Percentiles rank a stretch among this genome's conserved stretches.
Evolutionary conservation across 2,329 filamentous ascomycete species (phyloP).

Genomic region (Ophiostoma quercus): DNA sequence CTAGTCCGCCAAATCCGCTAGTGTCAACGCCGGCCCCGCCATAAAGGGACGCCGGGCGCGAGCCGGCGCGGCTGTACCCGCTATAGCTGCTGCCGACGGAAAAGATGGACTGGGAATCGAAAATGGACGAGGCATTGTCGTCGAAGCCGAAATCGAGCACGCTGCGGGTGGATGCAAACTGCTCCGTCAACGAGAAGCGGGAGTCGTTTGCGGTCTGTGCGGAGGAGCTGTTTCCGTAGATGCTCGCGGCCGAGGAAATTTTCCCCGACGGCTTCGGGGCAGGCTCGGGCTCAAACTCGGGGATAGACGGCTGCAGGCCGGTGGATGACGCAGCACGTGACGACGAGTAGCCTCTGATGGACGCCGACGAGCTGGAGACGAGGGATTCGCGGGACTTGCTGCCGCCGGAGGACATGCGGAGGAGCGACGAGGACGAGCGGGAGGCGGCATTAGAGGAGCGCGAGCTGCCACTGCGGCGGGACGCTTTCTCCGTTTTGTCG

Average conservation of each 20-base stretch:
- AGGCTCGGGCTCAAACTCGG: neutral
- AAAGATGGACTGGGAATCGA: conserved; percentile 32
- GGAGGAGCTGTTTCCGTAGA: conserved; percentile 30
- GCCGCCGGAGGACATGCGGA: conserved; percentile 17
- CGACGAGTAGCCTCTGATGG: conserved; percentile 5
- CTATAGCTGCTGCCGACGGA: conserved; percentile 21
- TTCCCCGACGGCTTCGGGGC: neutral
- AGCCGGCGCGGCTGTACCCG: conserved; percentile 14
- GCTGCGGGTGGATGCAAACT: conserved; percentile 44
- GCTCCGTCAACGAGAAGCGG: conserved; percentile 44
- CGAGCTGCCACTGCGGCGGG: conserved; percentile 23
- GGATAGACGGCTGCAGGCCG: conserved; percentile 7
- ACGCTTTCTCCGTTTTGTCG: conserved; percentile 15
- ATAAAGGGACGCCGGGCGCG: conserved; percentile 12
- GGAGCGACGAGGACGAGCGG: conserved; percentile 25
- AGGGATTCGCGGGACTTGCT: conserved; percentile 16
- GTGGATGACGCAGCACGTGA: conserved; percentile 4
- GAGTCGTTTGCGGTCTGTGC: conserved; percentile 38
- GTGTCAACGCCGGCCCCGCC: conserved; percentile 10
- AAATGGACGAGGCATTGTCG: conserved; percentile 41
- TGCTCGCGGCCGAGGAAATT: neutral
- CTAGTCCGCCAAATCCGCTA: neutral
- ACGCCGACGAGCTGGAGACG: neutral
- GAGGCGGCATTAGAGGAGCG: conserved; percentile 23
- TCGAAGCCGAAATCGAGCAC: conserved; percentile 47